Evolutionary conservation across 1,139 yeast species (phyloP).

Genomic region (Debaryomyces sp.): DNA sequence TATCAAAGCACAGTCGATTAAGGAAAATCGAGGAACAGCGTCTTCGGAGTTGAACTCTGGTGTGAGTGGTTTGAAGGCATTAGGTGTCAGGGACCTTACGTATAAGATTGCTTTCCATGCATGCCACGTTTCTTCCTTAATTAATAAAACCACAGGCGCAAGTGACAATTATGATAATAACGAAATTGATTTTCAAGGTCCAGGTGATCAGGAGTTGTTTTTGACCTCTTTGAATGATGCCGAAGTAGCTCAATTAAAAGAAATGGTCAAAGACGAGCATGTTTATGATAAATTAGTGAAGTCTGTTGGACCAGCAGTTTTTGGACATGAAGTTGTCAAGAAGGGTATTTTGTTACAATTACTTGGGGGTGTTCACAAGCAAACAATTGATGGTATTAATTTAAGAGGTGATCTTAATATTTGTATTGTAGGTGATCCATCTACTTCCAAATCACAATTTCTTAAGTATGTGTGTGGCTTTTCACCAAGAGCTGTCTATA

Average conservation of each 20-base stretch:
- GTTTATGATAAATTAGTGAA: conserved; percentile 83
- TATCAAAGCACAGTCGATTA: conserved; percentile 80
- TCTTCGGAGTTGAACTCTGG: conserved; percentile 82
- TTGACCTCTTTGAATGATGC: conserved; percentile 78
- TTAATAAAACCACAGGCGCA: conserved; percentile 48
- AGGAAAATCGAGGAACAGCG: conserved; percentile 60
- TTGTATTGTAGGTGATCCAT: conserved; percentile 98
- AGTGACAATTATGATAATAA: conserved; percentile 28
- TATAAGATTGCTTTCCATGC: conserved; percentile 91
- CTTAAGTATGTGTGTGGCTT: conserved; percentile 90
- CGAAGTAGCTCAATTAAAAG: conserved; percentile 82
- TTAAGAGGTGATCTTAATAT: conserved; percentile 96
- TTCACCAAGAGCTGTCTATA: conserved; percentile 92
- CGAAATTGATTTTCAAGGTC: conserved; percentile 35
- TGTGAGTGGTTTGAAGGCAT: conserved; percentile 78
- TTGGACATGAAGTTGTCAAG: conserved; percentile 93
- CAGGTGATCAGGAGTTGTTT: conserved; percentile 76
- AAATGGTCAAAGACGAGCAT: conserved; percentile 89
- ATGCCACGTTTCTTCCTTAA: conserved; percentile 73
- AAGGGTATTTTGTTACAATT: conserved; percentile 89
- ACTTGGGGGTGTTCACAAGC: conserved; percentile 95
- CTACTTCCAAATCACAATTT: conserved; percentile 96
- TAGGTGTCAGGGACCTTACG: conserved; percentile 94
- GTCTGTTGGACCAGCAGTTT: conserved; percentile 95
- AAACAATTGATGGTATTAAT: conserved; percentile 92